These are phyloP conservation scores for Reticulascus tulasneorum DNA, from an alignment of 2,329 filamentous ascomycete species.

Conservation along the genomic window DNA sequence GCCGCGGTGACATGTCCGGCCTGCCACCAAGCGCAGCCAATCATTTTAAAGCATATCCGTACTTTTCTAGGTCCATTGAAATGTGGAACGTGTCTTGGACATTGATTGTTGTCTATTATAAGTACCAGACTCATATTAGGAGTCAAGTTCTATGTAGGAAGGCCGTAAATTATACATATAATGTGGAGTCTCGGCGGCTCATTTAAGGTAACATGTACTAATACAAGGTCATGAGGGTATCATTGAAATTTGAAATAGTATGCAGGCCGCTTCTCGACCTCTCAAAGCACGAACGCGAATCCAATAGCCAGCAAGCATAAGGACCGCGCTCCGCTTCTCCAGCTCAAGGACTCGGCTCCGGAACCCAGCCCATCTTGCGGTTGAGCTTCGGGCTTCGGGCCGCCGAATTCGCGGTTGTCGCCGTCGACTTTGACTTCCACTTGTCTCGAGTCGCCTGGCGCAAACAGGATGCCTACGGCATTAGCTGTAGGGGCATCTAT, in stretches of 20 bases:
- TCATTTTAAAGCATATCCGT: too few species aligned
- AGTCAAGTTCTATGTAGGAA: neutral
- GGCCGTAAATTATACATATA: neutral
- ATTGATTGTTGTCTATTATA: too few species aligned
- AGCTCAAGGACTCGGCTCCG: constrained; percentile 25
- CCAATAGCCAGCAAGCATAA: constrained; percentile 26
- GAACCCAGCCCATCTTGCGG: constrained; percentile 28
- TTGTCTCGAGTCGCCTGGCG: constrained; percentile 45
- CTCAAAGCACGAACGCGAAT: constrained; percentile 26
- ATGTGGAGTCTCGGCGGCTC: neutral
- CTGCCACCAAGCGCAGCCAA: too few species aligned
- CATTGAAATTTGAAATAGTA: neutral
- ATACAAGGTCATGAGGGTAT: constrained; percentile 10
- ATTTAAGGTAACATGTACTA: constrained; percentile 7
- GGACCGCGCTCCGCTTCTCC: constrained; percentile 27
- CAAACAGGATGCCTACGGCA: constrained; percentile 44
- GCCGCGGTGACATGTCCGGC: too few species aligned
- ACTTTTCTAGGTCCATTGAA: too few species aligned
- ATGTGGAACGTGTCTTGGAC: too few species aligned
- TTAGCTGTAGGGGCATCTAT: constrained; percentile 40
- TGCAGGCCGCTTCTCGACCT: neutral
- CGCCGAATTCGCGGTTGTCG: constrained; percentile 22
- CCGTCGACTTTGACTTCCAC: constrained; percentile 30
- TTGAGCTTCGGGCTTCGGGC: constrained; percentile 22
- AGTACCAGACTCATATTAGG: too few species aligned